phyloP scores from a whole-genome alignment of 2,329 filamentous ascomycete genomes.

The Endothia cerciana region DNA sequence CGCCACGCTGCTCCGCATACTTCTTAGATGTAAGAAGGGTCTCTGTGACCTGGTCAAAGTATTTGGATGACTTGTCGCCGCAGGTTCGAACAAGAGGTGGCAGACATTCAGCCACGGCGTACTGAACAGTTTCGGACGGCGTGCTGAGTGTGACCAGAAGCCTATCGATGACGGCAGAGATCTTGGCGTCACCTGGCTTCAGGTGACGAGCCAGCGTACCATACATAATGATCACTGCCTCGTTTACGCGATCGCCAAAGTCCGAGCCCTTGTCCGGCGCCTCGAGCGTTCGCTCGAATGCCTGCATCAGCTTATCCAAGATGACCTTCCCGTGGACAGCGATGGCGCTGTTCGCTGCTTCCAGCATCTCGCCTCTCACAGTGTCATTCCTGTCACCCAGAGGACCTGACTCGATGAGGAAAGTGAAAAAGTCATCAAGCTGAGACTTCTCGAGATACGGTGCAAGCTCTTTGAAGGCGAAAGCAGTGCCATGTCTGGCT shows the following conservation, averaged over 20 bases:
- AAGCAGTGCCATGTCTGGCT: constrained; percentile 82
- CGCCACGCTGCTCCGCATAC: constrained; percentile 90
- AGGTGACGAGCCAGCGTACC: constrained; percentile 90
- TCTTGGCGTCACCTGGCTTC: constrained; percentile 79
- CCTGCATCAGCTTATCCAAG: constrained; percentile 87
- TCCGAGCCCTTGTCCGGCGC: constrained; percentile 81
- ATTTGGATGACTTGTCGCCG: constrained; percentile 75
- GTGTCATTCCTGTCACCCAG: constrained; percentile 78
- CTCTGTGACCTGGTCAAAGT: constrained; percentile 80
- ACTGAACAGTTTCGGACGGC: constrained; percentile 95
- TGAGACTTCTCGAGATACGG: constrained; percentile 68
- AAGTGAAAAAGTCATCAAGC: constrained; percentile 78
- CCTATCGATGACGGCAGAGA: constrained; percentile 85
- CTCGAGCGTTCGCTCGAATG: constrained; percentile 88
- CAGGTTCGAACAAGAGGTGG: constrained; percentile 87
- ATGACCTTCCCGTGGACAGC: constrained; percentile 78
- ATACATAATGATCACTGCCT: constrained; percentile 97
- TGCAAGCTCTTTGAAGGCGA: constrained; percentile 83
- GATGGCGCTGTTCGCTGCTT: constrained; percentile 82
- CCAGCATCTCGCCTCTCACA: constrained; percentile 89
- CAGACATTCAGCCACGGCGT: constrained; percentile 91
- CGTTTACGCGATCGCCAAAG: constrained; percentile 86
- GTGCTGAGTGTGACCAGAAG: constrained; percentile 87
- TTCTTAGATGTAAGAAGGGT: constrained; percentile 85
- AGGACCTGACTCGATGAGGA: constrained; percentile 83